Conservation (phyloP, 345 rosid species). For the Gossypium rotundifolium region DNA sequence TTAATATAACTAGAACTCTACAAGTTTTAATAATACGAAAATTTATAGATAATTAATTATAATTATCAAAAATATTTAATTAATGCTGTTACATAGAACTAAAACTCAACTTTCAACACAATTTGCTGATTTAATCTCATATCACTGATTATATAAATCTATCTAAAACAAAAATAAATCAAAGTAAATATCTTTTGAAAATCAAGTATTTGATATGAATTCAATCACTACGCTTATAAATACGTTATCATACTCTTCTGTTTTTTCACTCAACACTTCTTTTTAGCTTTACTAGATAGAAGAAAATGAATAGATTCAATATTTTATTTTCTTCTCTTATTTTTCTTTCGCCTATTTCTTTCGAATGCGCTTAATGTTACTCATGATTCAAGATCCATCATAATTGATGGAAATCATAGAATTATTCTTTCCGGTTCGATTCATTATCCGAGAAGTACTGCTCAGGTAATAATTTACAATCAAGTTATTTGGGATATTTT, state of each 20-base stretch:
- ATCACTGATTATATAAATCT: no score
- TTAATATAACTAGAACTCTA: no score
- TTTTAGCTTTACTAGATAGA: not conserved
- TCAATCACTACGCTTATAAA: not conserved
- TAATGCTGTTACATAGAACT: no score
- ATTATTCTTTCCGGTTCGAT: not conserved
- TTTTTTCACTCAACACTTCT: not conserved
- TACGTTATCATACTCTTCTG: not conserved
- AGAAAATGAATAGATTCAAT: not conserved
- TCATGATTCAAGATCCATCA: conserved; percentile 27
- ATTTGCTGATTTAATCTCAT: no score
- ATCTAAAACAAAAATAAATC: no score
- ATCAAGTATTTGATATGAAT: not conserved
- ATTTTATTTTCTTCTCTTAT: not conserved
- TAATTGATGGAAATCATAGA: conserved; percentile 25
- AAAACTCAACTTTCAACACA: no score
- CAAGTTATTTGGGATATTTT: no score
- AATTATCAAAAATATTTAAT: no score
- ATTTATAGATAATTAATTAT: no score
- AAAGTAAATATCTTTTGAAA: no score
- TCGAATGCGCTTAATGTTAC: not conserved
- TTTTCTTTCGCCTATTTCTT: not conserved
- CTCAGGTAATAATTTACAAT: conserved; percentile 15
- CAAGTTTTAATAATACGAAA: no score
- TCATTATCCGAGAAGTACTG: conserved; percentile 1